These are phyloP conservation scores for Populus simonii DNA, from an alignment of 345 rosid genomes.

Conservation along the genomic window DNA sequence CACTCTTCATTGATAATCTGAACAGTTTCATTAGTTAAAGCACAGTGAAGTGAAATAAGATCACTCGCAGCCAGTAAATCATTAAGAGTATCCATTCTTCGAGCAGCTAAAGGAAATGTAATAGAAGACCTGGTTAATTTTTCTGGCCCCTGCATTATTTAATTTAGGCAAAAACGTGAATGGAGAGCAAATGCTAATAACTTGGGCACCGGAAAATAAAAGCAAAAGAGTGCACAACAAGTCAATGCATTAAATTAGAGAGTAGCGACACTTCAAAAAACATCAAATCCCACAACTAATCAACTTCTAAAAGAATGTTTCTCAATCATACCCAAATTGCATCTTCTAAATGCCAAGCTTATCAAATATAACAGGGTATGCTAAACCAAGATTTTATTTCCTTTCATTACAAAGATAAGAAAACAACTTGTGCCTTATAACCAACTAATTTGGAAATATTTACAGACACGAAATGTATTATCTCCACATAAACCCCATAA, in stretches of 20 bases:
- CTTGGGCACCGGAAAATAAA: not conserved
- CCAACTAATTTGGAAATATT: not conserved
- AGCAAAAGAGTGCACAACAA: not conserved
- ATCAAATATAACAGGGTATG: not conserved
- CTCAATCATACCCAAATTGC: not conserved
- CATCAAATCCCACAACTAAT: not conserved
- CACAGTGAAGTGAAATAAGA: slow-evolving; percentile 89
- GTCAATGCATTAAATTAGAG: not conserved
- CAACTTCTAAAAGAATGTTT: not conserved
- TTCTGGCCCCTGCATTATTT: slow-evolving; percentile 56
- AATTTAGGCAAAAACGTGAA: slow-evolving; percentile 9
- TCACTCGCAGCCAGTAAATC: slow-evolving; percentile 97
- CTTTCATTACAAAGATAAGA: not conserved
- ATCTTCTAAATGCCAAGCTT: not conserved
- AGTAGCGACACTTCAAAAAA: not conserved
- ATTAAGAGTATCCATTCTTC: slow-evolving; percentile 95
- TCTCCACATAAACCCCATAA: not conserved
- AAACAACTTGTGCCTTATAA: not conserved
- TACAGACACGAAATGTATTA: not conserved
- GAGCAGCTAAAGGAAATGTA: slow-evolving; percentile 86
- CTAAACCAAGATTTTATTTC: not conserved
- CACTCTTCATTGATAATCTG: slow-evolving; percentile 92
- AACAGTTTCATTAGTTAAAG: slow-evolving; percentile 80
- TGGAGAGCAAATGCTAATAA: slow-evolving; percentile 6
- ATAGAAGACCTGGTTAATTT: slow-evolving; percentile 48